Conservation (phyloP, 2,329 filamentous ascomycete genomes). For the Fusarium dimerum region DNA sequence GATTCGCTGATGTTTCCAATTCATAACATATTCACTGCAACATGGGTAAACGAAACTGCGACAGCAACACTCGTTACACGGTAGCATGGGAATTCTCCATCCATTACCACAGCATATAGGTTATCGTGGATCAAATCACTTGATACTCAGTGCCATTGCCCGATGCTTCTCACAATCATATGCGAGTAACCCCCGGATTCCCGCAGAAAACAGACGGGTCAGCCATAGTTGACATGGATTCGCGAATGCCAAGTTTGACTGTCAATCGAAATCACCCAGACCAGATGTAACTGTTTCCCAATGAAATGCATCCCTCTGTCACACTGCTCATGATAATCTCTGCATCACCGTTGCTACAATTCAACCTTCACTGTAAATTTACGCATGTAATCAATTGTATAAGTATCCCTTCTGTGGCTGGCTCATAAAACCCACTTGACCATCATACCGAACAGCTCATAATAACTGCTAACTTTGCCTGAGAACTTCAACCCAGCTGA, state of each 20-base stretch:
- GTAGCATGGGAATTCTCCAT: neutral
- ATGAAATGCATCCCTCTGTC: neutral
- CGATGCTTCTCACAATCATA: too few relatives aligned
- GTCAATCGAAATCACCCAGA: neutral
- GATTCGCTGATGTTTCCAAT: neutral
- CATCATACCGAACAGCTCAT: neutral
- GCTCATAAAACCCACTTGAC: neutral
- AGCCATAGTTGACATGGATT: neutral
- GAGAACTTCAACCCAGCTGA: neutral
- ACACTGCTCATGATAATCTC: neutral
- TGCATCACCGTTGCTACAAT: neutral
- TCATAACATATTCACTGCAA: neutral
- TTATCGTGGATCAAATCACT: too few relatives aligned
- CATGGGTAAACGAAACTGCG: neutral
- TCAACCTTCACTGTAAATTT: neutral
- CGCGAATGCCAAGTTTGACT: neutral
- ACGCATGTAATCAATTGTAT: neutral
- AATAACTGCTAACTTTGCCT: neutral
- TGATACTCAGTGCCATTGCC: too few relatives aligned
- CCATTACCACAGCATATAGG: too few relatives aligned
- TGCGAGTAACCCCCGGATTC: constrained; percentile 11
- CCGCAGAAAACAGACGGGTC: constrained; percentile 11
- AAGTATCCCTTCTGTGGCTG: neutral
- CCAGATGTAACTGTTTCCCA: neutral
- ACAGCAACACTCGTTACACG: neutral